Percentiles rank a stretch among this genome's conserved stretches.
phyloP scores from a whole-genome alignment of 1,284 basidiomycete genomes.

The Mycena sp. region DNA sequence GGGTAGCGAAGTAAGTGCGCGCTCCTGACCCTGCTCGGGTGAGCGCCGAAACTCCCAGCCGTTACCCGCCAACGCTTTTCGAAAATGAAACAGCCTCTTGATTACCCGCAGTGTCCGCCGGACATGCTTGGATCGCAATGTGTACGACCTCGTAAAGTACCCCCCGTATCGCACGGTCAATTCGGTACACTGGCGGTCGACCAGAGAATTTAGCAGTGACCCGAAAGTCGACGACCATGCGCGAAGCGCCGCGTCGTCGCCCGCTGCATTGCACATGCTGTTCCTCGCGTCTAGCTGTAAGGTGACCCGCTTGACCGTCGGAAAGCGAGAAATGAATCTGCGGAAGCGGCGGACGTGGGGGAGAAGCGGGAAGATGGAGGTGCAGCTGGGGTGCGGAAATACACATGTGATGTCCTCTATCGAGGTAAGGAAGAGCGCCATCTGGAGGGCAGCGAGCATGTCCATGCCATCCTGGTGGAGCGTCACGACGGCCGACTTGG shows the following conservation, averaged over 20 bases:
- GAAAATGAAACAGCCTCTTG: neutral
- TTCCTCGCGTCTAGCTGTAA: slow-evolving; percentile 25
- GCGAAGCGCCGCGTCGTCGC: slow-evolving; percentile 25
- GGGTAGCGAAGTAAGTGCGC: neutral
- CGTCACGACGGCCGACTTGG: slow-evolving; percentile 13
- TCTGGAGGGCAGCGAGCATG: slow-evolving; percentile 25
- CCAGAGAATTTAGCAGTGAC: slow-evolving; percentile 15
- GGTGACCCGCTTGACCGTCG: slow-evolving; percentile 19
- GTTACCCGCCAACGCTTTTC: neutral
- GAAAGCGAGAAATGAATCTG: slow-evolving; percentile 18
- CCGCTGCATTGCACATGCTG: slow-evolving; percentile 26
- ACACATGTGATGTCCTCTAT: slow-evolving; percentile 20
- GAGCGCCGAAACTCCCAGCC: slow-evolving; percentile 20
- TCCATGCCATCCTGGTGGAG: slow-evolving; percentile 18
- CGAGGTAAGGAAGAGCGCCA: slow-evolving; percentile 25
- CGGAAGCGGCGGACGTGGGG: slow-evolving; percentile 22
- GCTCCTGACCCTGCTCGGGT: slow-evolving; percentile 14
- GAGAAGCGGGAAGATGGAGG: slow-evolving; percentile 23
- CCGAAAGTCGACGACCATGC: slow-evolving; percentile 22
- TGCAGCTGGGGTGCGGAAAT: slow-evolving; percentile 28
- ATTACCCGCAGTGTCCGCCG: slow-evolving; percentile 4
- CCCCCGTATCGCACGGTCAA: slow-evolving; percentile 16
- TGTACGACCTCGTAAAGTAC: slow-evolving; percentile 18
- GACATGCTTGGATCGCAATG: slow-evolving; percentile 1
- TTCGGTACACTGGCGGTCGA: slow-evolving; percentile 20